Evolutionary conservation across 225 moss, liverwort and hornwort genomes (phyloP).

Genomic region (Marchantia paleacea): DNA sequence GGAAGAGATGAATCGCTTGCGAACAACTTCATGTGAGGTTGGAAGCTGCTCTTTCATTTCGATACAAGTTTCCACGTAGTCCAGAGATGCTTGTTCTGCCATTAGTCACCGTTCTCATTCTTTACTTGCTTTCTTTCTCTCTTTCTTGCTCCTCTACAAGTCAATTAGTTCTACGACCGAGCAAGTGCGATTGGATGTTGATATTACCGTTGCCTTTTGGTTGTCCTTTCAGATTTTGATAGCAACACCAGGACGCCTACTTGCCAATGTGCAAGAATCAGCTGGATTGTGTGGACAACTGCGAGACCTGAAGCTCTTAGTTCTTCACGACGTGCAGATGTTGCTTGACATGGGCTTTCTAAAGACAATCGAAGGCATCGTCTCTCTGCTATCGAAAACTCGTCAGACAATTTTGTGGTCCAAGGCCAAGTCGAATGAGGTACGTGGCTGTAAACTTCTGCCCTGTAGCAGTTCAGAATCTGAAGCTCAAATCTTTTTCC

Average conservation of each 20-base stretch:
- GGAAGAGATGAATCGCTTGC: constrained; percentile 26
- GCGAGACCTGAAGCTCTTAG: constrained; percentile 24
- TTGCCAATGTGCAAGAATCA: constrained; percentile 23
- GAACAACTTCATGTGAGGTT: constrained; percentile 32
- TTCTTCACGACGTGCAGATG: constrained; percentile 36
- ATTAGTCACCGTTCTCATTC: background rate
- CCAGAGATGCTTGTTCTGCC: background rate
- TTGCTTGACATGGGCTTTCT: constrained; percentile 40
- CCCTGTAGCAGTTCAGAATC: background rate
- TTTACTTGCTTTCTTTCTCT: background rate
- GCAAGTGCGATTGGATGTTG: background rate
- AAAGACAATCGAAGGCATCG: constrained; percentile 30
- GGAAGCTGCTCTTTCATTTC: background rate
- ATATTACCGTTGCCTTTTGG: background rate
- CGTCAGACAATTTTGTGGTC: constrained; percentile 47
- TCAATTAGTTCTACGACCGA: background rate
- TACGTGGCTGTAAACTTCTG: constrained; percentile 15
- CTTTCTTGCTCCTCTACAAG: background rate
- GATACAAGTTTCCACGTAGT: background rate
- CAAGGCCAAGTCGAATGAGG: constrained; percentile 39
- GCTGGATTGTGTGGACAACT: constrained; percentile 40
- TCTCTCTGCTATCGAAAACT: constrained; percentile 16
- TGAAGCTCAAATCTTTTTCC: background rate
- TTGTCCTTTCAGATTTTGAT: constrained; percentile 30
- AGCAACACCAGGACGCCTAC: constrained; percentile 45